Evolutionary conservation across 108 stramenopile genomes (phyloP), one percentile per base, ranked within the genome.

Genomic region (Fistulifera solaris): DNA sequence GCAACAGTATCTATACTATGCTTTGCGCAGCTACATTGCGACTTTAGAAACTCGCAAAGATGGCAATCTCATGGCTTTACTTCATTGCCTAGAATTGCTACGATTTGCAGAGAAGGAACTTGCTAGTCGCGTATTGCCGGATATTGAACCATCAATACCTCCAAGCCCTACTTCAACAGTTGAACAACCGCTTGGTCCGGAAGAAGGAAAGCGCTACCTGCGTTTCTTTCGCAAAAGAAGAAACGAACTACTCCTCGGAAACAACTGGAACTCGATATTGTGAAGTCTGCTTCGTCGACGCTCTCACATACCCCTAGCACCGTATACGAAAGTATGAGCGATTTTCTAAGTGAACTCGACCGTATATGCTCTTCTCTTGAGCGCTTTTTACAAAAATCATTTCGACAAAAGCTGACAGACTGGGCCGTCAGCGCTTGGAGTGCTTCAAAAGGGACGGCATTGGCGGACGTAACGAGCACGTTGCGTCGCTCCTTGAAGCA

Each of bases 371-470:
- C 35, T 14, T 66, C 78, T 3, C 73, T 91, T 38, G 81, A 91
- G 62, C 63, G 68, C 22, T 83, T 77, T 40, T 62, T 91, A 19
- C 61, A 83, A 17, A 76, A 78, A 57, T 78, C 83, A 0, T 72
- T 91, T 40, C 61, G 73, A 38, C 85, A 85, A 63, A 83, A 84
- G 49, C 62, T 91, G 60, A 72, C 89, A 13, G 81, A 84, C 38
- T 90, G 84, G 83, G 89, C 85, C 14, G 43, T 87, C 11, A 67
- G 70, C 48, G 77, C 84, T 13, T 91, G 89, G 89, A 70, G 73
- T 51, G 62, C 80, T 8, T 83, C 65, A 65, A 92, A 88, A 61
- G 82, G 80, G 38, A 76, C 56, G 19, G 83, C 81, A 1, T 55
- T 92, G 40, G 72, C 80, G 11, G 51, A 72, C 27, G 72, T 85